Conservation (phyloP, 371 early-diverging fungal genomes). For the Rhizopus microsporus region DNA sequence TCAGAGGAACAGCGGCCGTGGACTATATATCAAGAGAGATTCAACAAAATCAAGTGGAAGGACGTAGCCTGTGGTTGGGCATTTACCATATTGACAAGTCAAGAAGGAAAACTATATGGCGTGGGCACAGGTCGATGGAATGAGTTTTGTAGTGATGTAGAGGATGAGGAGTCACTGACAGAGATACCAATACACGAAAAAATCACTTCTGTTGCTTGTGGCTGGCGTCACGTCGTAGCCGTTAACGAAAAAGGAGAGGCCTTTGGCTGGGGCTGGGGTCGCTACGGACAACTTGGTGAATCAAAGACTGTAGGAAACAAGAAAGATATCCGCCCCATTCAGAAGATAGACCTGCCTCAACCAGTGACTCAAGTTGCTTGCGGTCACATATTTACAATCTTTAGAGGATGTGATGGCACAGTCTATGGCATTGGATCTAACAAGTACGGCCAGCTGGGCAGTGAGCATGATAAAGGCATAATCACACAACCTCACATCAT, state of each 20-base stretch:
- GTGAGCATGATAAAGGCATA: background rate
- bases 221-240: conserved; percentile 63
- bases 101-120: conserved; percentile 40
- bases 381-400: conserved; percentile 56
- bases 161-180: conserved; percentile 5
- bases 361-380: conserved; percentile 43
- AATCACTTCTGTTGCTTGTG: conserved; percentile 55
- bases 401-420: conserved; percentile 43
- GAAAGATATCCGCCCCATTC: conserved; percentile 22
- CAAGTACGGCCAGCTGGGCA: conserved; percentile 55
- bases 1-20: conserved; percentile 11
- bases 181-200: conserved; percentile 6
- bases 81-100: conserved; percentile 46
- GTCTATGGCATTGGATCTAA: conserved; percentile 65
- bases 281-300: conserved; percentile 61
- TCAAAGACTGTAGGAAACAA: conserved; percentile 22
- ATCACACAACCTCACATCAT: conserved; percentile 2
- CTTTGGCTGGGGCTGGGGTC: conserved; percentile 66
- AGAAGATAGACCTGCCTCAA: conserved; percentile 19
- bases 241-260: conserved; percentile 40
- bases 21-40: conserved; percentile 13
- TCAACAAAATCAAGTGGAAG: conserved; percentile 25
- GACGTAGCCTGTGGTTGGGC: conserved; percentile 67
- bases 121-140: conserved; percentile 55
- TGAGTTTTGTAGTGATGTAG: conserved; percentile 35